Evolutionary conservation across 176 grass and related monocot genomes (phyloP).

Genomic region (Neostapfia colusana): DNA sequence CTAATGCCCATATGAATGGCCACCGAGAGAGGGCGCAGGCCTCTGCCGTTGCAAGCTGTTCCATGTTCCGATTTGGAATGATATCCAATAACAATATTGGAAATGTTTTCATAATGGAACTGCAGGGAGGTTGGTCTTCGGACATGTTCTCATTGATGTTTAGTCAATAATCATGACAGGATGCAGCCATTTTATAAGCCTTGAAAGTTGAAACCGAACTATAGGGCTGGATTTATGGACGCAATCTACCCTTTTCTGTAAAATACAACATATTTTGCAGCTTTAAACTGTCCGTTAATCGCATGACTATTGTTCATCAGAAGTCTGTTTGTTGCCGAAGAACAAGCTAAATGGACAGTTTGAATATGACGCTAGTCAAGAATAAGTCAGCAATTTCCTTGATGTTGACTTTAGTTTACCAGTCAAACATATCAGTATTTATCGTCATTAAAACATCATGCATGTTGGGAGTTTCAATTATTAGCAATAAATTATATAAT

Average conservation of each 20-base stretch:
- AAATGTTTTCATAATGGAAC: not conserved
- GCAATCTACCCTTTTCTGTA: too few relatives aligned
- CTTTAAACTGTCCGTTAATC: too few relatives aligned
- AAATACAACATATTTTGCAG: too few relatives aligned
- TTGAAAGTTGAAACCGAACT: not conserved
- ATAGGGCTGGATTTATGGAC: not conserved
- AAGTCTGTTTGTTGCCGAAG: too few relatives aligned
- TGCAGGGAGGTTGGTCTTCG: not conserved
- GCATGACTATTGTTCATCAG: too few relatives aligned
- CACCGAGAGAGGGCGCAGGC: not conserved
- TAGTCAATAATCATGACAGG: not conserved
- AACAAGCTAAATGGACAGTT: too few relatives aligned
- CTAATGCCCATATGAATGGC: not conserved
- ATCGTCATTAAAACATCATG: not conserved
- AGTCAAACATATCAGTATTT: not conserved
- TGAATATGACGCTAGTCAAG: too few relatives aligned
- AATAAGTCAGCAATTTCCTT: not conserved
- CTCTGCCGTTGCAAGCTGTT: not conserved
- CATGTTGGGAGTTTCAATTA: not conserved
- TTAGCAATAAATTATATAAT: not conserved
- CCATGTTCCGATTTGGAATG: not conserved
- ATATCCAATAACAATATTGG: not conserved
- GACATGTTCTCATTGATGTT: not conserved
- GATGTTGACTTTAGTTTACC: not conserved
- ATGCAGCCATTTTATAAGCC: not conserved